Evolutionary conservation across 2,329 filamentous ascomycete genomes (phyloP), one percentile per base, ranked within the genome.

Genomic region (Aspergillus novoparasiticus): DNA sequence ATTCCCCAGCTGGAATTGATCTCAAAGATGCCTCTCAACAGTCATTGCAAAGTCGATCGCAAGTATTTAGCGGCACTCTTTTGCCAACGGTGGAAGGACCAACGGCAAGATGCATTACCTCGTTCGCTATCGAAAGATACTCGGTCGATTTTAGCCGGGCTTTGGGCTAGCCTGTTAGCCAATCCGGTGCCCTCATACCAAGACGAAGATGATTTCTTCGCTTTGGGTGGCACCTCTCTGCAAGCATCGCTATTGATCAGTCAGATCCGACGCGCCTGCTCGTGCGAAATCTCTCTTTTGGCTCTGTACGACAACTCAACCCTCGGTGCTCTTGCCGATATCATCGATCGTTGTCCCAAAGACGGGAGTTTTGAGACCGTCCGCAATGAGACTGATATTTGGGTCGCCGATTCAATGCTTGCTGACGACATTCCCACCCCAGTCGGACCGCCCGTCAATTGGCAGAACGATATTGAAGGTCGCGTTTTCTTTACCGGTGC

Each of bases 401-500:
- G 39, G 19, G 19, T 16, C 14, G 39, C 39, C 19, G 14, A 41
- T 41, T 41, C 39, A 41, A 41, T 19, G 19, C 39, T 41, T 41
- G 39, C 39, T 16, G 39, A 41, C 16, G 39, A 41, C 2, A n/a
- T 34, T 34, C 32, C 32, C 10, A 12, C 11, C 32, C 32, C 39
- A 41, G 14, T 41, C 14, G 19, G 39, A n/a, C 39, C 56, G 6
- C 63, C 64, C 11, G 59, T 34, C 2, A 34, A 69, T 28, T 71
- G 70, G 68, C 55, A 60, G 16, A n/a, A 56, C n/a, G 61, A 64
- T 14, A 64, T 60, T 11, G 70, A 72, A 56, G 72, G 71, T 3
- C 65, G 65, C 0, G 83, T 94, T 1, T 90, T 96, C 73, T 78
- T 96, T 5, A 96, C 92, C 1, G 92, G 93, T 30, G 91, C 90